Evolutionary conservation across 768 basidiomycete genomes (phyloP).

Genomic region (Leccinellum albellum): DNA sequence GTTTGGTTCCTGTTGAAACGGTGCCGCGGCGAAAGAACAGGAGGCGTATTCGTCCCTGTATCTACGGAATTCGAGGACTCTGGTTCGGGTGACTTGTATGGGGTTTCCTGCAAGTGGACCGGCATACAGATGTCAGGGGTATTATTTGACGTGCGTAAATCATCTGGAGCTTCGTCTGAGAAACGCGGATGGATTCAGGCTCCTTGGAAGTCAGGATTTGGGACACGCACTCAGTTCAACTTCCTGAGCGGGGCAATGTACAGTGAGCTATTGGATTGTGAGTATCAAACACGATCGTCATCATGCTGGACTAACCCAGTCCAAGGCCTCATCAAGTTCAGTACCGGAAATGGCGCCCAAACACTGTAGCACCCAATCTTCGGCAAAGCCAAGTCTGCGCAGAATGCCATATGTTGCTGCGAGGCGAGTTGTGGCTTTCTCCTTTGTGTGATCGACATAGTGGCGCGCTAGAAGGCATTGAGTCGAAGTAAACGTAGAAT

Average conservation of each 20-base stretch:
- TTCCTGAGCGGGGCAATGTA: constrained; percentile 62
- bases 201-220: neutral
- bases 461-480: constrained; percentile 5
- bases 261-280: constrained; percentile 49
- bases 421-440: constrained; percentile 66
- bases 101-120: neutral
- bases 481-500: neutral
- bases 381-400: constrained; percentile 70
- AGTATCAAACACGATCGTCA: neutral
- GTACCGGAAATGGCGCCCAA: constrained; percentile 57
- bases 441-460: constrained; percentile 53
- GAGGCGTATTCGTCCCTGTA: constrained; percentile 40
- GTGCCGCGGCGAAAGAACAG: constrained; percentile 34
- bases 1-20: neutral
- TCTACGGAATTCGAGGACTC: constrained; percentile 16
- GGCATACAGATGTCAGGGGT: constrained; percentile 3
- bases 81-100: neutral
- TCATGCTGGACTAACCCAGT: constrained; percentile 65
- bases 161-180: constrained; percentile 14
- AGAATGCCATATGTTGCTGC: constrained; percentile 81
- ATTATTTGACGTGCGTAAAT: constrained; percentile 4
- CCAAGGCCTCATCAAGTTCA: constrained; percentile 83
- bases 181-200: neutral
- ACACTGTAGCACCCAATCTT: constrained; percentile 68
- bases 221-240: constrained; percentile 35